These are phyloP conservation scores for Elongisporangium prolatum DNA, from an alignment of 352 stramenopile genomes.

Conservation along the genomic window DNA sequence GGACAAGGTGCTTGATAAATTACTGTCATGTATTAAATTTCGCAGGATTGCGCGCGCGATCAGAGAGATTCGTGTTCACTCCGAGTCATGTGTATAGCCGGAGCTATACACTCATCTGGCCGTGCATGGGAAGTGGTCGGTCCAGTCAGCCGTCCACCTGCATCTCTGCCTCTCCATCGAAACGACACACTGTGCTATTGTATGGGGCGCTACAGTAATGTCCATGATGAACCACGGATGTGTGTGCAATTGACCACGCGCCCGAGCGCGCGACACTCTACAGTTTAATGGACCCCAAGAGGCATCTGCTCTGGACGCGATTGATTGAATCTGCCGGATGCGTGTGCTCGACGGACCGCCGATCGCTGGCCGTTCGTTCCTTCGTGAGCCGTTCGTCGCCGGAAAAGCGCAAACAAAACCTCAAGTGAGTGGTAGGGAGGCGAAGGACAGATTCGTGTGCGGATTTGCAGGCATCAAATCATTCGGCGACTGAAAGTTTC, in stretches of 20 bases:
- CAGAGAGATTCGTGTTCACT: neutral
- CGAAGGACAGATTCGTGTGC: neutral
- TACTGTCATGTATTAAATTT: neutral
- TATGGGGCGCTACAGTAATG: neutral
- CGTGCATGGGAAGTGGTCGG: neutral
- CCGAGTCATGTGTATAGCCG: neutral
- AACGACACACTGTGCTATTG: neutral
- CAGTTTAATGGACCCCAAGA: neutral
- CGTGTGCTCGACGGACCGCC: neutral
- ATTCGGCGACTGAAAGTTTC: neutral
- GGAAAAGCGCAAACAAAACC: neutral
- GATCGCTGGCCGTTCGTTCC: neutral
- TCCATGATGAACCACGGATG: neutral
- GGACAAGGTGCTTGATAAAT: neutral
- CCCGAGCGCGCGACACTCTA: neutral
- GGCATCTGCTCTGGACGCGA: neutral
- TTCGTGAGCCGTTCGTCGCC: neutral
- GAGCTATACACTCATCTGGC: neutral
- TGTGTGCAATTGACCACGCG: neutral
- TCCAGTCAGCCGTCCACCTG: neutral
- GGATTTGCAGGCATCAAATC: neutral
- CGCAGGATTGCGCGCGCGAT: neutral
- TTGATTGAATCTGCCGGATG: neutral
- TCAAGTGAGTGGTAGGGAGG: neutral
- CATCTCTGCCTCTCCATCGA: neutral